A percentile compares a stretch with the other conserved stretches of the same genome.
These are phyloP conservation scores for Annona cherimola DNA, from an alignment of 164 flowering plant species.

Conservation along the genomic window DNA sequence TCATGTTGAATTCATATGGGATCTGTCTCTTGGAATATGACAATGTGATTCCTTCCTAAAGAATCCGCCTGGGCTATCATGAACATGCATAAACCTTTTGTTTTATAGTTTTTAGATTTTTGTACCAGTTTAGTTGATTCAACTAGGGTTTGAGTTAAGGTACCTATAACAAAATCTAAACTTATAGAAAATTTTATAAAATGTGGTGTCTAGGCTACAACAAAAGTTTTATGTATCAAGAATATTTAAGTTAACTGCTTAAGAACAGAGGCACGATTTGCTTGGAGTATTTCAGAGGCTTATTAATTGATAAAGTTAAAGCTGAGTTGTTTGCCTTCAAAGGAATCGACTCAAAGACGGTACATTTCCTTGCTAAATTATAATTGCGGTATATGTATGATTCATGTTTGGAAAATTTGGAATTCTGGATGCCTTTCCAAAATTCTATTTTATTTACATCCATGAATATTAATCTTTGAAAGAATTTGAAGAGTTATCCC, in stretches of 20 bases:
- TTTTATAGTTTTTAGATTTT: background rate
- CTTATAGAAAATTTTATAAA: conserved; percentile 66
- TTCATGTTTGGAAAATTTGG: background rate
- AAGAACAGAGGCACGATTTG: conserved; percentile 69
- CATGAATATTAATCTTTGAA: background rate
- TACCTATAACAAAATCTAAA: conserved; percentile 61
- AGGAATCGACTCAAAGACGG: conserved; percentile 96
- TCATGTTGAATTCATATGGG: no score
- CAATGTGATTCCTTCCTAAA: no score
- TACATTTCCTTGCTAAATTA: conserved; percentile 19
- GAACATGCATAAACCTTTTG: no score
- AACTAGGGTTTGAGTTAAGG: conserved; percentile 37
- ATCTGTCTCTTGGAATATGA: no score
- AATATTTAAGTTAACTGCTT: conserved; percentile 49
- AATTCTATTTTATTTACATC: background rate
- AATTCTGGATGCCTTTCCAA: background rate
- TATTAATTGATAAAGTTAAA: conserved; percentile 71
- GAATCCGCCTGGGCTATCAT: no score
- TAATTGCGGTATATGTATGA: background rate
- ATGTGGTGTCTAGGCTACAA: conserved; percentile 87
- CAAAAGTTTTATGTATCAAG: conserved; percentile 75
- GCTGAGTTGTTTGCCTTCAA: conserved; percentile 69
- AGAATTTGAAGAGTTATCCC: background rate
- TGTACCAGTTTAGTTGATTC: background rate
- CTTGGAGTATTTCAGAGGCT: conserved; percentile 68